Percentiles rank a stretch among this genome's conserved stretches.
These are phyloP conservation scores for Salix exigua DNA, from an alignment of 345 rosid species.

Conservation along the genomic window DNA sequence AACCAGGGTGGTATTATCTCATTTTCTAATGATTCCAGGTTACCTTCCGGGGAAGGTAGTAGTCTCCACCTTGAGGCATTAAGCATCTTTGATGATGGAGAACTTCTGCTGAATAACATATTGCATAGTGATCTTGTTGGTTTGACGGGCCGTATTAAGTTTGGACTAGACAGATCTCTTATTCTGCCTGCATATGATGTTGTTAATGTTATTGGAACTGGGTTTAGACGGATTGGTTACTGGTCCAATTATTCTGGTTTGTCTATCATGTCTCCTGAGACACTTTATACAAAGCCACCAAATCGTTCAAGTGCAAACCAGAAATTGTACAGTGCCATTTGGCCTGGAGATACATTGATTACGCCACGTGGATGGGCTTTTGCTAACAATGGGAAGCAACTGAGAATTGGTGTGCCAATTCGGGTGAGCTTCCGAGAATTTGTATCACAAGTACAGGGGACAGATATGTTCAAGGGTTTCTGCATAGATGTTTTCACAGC, in stretches of 20 bases:
- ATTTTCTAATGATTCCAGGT: constrained; percentile 70
- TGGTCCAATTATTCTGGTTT: constrained; percentile 93
- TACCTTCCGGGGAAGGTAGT: constrained; percentile 38
- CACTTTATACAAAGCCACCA: constrained; percentile 47
- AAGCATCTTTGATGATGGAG: constrained; percentile 63
- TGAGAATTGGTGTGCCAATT: constrained; percentile 76
- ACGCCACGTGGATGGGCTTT: constrained; percentile 96
- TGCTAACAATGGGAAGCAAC: constrained; percentile 76
- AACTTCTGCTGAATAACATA: constrained; percentile 51
- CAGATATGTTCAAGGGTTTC: constrained; percentile 71
- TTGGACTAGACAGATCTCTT: constrained; percentile 51
- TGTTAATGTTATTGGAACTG: constrained; percentile 80
- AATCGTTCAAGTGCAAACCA: constrained; percentile 59
- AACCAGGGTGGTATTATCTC: constrained; percentile 66
- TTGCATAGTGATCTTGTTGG: constrained; percentile 59
- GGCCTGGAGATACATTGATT: constrained; percentile 79
- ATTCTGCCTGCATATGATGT: constrained; percentile 67
- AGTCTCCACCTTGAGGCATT: constrained; percentile 65
- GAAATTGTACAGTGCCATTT: constrained; percentile 55
- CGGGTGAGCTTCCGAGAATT: constrained; percentile 73
- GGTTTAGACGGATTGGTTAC: constrained; percentile 70
- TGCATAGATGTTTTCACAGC: constrained; percentile 87
- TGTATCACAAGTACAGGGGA: constrained; percentile 59
- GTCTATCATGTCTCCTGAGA: constrained; percentile 59
- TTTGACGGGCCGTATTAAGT: constrained; percentile 70